A percentile compares a stretch with the other conserved stretches of the same genome.
Evolutionary conservation across 2,329 filamentous ascomycete species (phyloP).

Genomic region (Curvularia lunata): DNA sequence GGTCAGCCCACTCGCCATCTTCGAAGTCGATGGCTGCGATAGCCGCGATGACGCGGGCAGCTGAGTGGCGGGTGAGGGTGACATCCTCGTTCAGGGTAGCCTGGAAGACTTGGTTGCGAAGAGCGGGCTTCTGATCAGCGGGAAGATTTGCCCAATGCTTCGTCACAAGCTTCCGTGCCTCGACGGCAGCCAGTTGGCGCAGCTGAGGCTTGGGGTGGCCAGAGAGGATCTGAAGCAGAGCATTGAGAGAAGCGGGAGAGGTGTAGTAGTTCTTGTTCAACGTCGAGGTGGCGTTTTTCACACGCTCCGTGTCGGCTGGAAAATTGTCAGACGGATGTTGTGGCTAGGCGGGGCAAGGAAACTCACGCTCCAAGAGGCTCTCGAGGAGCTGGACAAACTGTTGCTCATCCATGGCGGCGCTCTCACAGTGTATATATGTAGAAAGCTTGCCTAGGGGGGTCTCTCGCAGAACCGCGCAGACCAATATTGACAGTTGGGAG

Average conservation of each 20-base stretch:
- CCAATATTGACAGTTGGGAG: constrained; percentile 26
- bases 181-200: constrained; percentile 89
- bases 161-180: constrained; percentile 79
- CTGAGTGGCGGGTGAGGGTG: constrained; percentile 79
- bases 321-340: constrained; percentile 43
- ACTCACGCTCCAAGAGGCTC: constrained; percentile 85
- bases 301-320: constrained; percentile 73
- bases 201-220: constrained; percentile 74
- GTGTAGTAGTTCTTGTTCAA: constrained; percentile 94
- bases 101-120: constrained; percentile 83
- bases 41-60: constrained; percentile 84
- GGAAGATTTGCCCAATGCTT: constrained; percentile 85
- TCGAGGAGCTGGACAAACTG: constrained; percentile 86
- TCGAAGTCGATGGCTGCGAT: constrained; percentile 87
- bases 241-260: constrained; percentile 80
- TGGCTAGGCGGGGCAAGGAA: constrained; percentile 5
- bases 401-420: constrained; percentile 72
- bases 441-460: constrained; percentile 31
- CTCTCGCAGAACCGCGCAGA: constrained; percentile 31
- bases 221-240: constrained; percentile 86
- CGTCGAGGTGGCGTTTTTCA: constrained; percentile 87
- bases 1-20: constrained; percentile 82
- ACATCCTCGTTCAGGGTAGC: constrained; percentile 81
- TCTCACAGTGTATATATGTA: constrained; percentile 29
- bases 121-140: constrained; percentile 76